phyloP scores from a whole-genome alignment of 2,329 filamentous ascomycete genomes.

The Colletotrichum scovillei region DNA sequence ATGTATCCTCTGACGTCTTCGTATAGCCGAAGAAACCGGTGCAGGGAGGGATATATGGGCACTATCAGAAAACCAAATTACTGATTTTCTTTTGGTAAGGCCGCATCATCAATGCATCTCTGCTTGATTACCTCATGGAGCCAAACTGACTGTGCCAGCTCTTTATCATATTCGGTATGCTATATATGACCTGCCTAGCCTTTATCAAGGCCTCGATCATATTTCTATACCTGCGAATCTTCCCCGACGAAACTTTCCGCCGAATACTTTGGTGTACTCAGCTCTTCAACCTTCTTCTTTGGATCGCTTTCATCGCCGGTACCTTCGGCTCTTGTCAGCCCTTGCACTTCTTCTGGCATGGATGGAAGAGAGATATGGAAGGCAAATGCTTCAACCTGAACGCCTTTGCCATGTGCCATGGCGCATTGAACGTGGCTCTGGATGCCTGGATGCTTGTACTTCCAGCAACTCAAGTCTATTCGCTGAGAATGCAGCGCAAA shows the following conservation, averaged over 20 bases:
- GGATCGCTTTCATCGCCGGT: conserved; percentile 45
- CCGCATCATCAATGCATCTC: background rate
- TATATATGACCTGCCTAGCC: conserved; percentile 47
- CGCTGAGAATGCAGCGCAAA: conserved; percentile 45
- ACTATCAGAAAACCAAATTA: conserved; percentile 42
- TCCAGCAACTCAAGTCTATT: conserved; percentile 50
- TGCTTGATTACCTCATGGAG: conserved; percentile 1
- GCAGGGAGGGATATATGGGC: conserved; percentile 40
- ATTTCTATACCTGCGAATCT: conserved; percentile 50
- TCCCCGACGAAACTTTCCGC: conserved; percentile 43
- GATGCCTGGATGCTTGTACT: conserved; percentile 56
- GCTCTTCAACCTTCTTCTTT: conserved; percentile 4
- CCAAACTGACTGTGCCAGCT: conserved; percentile 42
- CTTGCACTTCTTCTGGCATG: conserved; percentile 56
- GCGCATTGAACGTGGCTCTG: conserved; percentile 55
- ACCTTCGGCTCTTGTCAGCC: conserved; percentile 53
- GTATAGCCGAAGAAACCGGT: conserved; percentile 1
- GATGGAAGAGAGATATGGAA: conserved; percentile 40
- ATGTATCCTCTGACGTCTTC: background rate
- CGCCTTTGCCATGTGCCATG: conserved; percentile 51
- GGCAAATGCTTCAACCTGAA: conserved; percentile 51
- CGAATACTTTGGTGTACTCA: conserved; percentile 39
- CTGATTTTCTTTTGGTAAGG: conserved; percentile 14
- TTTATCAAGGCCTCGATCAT: conserved; percentile 50
- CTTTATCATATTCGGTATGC: conserved; percentile 48